These are phyloP conservation scores for Phytophthora cactorum DNA, from an alignment of 352 stramenopile species.

Conservation along the genomic window DNA sequence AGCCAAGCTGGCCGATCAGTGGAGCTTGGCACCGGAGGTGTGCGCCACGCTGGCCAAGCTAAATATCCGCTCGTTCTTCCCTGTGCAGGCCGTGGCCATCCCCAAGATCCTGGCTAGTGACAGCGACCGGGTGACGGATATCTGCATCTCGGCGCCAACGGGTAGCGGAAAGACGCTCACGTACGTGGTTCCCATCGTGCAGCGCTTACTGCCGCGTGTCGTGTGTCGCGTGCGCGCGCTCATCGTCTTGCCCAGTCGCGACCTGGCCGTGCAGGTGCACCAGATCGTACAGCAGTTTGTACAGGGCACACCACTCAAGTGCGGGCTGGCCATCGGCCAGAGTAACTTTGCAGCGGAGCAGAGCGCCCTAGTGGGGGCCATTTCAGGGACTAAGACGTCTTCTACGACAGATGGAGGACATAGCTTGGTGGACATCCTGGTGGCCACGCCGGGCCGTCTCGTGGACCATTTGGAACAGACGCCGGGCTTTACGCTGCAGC, in stretches of 20 bases:
- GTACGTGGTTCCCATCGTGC: slow-evolving; percentile 96
- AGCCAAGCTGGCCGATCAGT: slow-evolving; percentile 61
- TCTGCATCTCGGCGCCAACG: slow-evolving; percentile 97
- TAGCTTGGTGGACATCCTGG: slow-evolving; percentile 95
- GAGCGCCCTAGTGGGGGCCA: slow-evolving; percentile 58
- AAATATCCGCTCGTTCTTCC: slow-evolving; percentile 92
- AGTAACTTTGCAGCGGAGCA: slow-evolving; percentile 90
- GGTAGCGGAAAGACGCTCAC: slow-evolving; percentile 98
- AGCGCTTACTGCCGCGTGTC: slow-evolving; percentile 83
- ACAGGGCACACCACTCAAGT: slow-evolving; percentile 79
- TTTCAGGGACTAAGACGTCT: slow-evolving; percentile 9
- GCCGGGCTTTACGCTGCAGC: slow-evolving; percentile 97
- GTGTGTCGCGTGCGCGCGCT: slow-evolving; percentile 93
- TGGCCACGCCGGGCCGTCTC: slow-evolving; percentile 96
- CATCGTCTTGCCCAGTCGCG: slow-evolving; percentile 96
- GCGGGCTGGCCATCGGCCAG: slow-evolving; percentile 93
- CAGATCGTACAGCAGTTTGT: slow-evolving; percentile 71
- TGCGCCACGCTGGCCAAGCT: slow-evolving; percentile 43
- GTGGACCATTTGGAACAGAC: slow-evolving; percentile 98
- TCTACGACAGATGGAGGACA: slow-evolving; percentile 55
- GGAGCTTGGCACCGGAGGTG: slow-evolving; percentile 55
- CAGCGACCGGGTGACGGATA: slow-evolving; percentile 87
- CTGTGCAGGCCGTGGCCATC: slow-evolving; percentile 95
- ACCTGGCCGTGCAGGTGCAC: slow-evolving; percentile 94
- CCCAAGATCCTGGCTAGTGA: slow-evolving; percentile 89